Percentiles rank a stretch among this genome's conserved stretches.
Evolutionary conservation across 1,284 basidiomycete genomes (phyloP).

Genomic region (Rhizoctonia solani): DNA sequence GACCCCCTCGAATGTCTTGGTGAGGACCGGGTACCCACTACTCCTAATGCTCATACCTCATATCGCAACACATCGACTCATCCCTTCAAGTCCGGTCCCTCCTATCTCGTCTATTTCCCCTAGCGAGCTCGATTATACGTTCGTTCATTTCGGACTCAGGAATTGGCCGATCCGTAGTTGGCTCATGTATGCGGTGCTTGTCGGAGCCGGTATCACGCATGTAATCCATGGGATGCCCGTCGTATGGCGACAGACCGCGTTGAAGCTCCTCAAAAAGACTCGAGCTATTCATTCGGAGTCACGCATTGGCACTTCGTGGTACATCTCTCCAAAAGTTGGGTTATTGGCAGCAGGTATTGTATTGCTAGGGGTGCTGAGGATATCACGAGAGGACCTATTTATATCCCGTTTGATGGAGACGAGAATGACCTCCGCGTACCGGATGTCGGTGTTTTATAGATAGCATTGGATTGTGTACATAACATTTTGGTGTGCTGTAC

Average conservation of each 20-base stretch:
- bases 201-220: slow-evolving; percentile 58
- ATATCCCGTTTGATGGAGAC: background rate
- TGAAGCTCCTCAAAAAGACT: slow-evolving; percentile 13
- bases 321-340: background rate
- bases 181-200: slow-evolving; percentile 62
- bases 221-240: slow-evolving; percentile 60
- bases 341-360: slow-evolving; percentile 6
- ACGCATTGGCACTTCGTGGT: background rate
- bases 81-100: slow-evolving; percentile 51
- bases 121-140: slow-evolving; percentile 72
- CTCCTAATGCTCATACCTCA: slow-evolving; percentile 65
- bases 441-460: slow-evolving; percentile 1
- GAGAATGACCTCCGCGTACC: slow-evolving; percentile 18
- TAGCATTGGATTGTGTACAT: background rate
- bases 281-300: slow-evolving; percentile 12
- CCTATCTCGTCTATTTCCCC: slow-evolving; percentile 66
- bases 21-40: slow-evolving; percentile 59
- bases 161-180: slow-evolving; percentile 62
- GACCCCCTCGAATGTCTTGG: slow-evolving; percentile 52
- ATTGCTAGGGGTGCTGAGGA: slow-evolving; percentile 15
- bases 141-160: slow-evolving; percentile 66
- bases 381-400: slow-evolving; percentile 20
- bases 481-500: background rate
- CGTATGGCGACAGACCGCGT: slow-evolving; percentile 52
- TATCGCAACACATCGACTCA: slow-evolving; percentile 61